Evolutionary conservation across 2,329 filamentous ascomycete genomes (phyloP), one percentile per base, ranked within the genome.

Genomic region (Aureobasidium lini): DNA sequence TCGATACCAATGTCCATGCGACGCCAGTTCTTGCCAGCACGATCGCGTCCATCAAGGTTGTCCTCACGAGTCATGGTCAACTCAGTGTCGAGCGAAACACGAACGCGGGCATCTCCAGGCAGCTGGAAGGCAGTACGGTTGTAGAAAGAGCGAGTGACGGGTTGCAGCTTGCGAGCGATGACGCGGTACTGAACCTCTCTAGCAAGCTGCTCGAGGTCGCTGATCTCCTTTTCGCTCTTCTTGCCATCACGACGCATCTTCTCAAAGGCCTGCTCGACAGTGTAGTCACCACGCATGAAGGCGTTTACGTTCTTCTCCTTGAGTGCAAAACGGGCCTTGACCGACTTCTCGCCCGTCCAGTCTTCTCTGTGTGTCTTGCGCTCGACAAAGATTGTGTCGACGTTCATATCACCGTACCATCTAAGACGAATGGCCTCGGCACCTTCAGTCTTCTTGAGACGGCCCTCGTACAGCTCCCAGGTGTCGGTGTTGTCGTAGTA

Each of bases 251-350:
- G 94, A 60, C 93, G 86, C 69, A 91, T 90, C 79, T 99, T 99
- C 68, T 97, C 93, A 63, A 99, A 97, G n/a, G 95, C 84, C 61
- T 89, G 86, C 39, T 87, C 85, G 0, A 94, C 92, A 1, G 91
- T 89, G 69, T 95, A 81, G 67, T 91, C 85, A 58, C 94, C 94
- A 53, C 81, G 81, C 74, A 99, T 78, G 72, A 92, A 99, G 13
- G 90, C 82, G 70, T 97, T 97, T 69, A 99, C 88, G 63, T 96
- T 89, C 81, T 99, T 99, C 77, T 99, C 94, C 78, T 99, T 97
- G 64, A 94, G 81, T 8, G 89, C 82, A 70, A 99, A 99, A 44
- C 94, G 88, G 44, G 94, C 93, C 78, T 99, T 99, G 76, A 99
- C 94, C 1, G 93, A 97, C 77, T 97, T 96, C 73, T 99, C 94